phyloP scores from a whole-genome alignment of 177 flowering plant species.

The Vitis hybrid region DNA sequence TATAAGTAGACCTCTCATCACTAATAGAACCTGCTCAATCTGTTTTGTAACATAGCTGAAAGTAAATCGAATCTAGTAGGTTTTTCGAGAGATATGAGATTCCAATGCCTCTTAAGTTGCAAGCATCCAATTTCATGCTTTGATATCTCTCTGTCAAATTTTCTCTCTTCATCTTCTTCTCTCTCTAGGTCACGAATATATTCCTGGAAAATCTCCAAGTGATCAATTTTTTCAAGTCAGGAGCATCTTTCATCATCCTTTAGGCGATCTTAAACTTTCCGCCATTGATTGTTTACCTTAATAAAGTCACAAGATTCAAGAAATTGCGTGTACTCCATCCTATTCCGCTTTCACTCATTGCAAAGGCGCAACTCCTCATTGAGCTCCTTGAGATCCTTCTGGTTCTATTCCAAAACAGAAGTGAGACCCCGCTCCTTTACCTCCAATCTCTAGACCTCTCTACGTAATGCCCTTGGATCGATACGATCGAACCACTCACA shows the following conservation, averaged over 20 bases:
- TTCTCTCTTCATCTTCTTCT: slow-evolving; percentile 93
- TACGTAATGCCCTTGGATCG: slow-evolving; percentile 47
- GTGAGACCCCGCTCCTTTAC: slow-evolving; percentile 42
- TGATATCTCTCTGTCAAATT: not conserved
- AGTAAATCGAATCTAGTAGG: too few species aligned
- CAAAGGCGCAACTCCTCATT: slow-evolving; percentile 32
- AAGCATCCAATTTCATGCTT: too few species aligned
- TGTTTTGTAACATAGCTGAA: too few species aligned
- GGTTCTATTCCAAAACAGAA: slow-evolving; percentile 43
- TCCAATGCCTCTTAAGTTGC: too few species aligned
- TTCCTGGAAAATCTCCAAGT: slow-evolving; percentile 84
- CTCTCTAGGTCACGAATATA: not conserved
- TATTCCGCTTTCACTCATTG: slow-evolving; percentile 57
- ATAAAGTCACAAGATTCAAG: slow-evolving; percentile 91
- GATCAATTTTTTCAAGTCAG: slow-evolving; percentile 88
- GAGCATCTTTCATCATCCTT: slow-evolving; percentile 93
- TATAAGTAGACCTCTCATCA: too few species aligned
- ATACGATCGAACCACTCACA: slow-evolving; percentile 20
- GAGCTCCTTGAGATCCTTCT: slow-evolving; percentile 42
- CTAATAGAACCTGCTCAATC: too few species aligned
- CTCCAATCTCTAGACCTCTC: slow-evolving; percentile 59
- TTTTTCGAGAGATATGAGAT: too few species aligned
- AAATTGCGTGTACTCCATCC: slow-evolving; percentile 69
- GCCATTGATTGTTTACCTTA: slow-evolving; percentile 88
- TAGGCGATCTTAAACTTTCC: slow-evolving; percentile 87